Evolutionary conservation across 2,329 filamentous ascomycete species (phyloP), one percentile per base, ranked within the genome.

Genomic region (Xylaria sp.): DNA sequence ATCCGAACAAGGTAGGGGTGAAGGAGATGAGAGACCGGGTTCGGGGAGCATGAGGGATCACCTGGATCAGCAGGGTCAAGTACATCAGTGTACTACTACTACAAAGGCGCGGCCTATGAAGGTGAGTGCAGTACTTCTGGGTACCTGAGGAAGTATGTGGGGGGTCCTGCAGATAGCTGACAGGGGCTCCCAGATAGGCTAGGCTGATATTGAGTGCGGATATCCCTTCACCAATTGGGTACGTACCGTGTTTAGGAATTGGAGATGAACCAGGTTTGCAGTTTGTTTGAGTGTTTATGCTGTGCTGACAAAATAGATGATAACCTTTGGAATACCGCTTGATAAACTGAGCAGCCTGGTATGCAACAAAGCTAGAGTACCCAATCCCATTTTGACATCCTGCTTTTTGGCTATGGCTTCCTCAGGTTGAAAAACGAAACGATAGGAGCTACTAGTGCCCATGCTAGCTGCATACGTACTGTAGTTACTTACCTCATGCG

Each of bases 21-120:
- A 55, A 48, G 25, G 66, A 61, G 66, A 68, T 68, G 66, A 68
- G 56, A 23, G 31, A 61, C 61, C 61, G 51, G 64, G 39, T 66
- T 48, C 46, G 9, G 46, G 8, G 48, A 31, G 39, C 49, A 54
- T 20, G 41, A 15, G 39, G 18, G 18, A 46, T n/a, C 15, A 20
- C 28, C 33, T 51, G 48, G 52, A 55, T 46, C 41, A 46, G 15
- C 41, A 15, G 41, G 13, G 33, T 15, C 41, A 46, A 46, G 41
- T 46, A 46, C 23, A 46, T 3, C 0, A 25, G 39, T 46, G 12
- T 39, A 41, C 6, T 18, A 8, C 6, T 15, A 13, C 10, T 41
- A 12, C 28, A 3, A 28, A 28, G 28, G 28, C 28, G 2, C 6
- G 28, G 28, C 28, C 31, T 46, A 46, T 46, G 18, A 6, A 46